Evolutionary conservation across 257 asterid species (phyloP), one percentile per base, ranked within the genome.

Genomic region (Forsythia viridissima): DNA sequence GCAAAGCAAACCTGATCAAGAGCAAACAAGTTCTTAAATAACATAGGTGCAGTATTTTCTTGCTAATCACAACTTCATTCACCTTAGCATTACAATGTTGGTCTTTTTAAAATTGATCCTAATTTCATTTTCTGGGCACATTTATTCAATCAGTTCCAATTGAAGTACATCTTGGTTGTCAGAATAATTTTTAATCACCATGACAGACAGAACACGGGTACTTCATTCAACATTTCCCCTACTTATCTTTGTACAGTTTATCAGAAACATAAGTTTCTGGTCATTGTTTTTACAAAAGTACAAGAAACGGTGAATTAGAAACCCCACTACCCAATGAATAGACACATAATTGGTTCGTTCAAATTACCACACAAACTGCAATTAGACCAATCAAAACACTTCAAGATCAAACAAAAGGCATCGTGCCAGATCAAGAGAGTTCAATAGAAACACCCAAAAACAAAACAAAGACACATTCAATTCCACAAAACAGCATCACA

Each of bases 311-410:
- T 30, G 34, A 30, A 30, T 30, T 30, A 30, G 34, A 30, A 67
- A 79, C 5, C 42, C 10, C 39, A 61, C 71, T 40, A 40, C 70
- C 75, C 44, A 66, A 61, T 10, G 38, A 39, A 77, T 37, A 76
- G 71, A 82, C 16, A 70, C 61, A n/a, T 57, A 16, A 16, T 18
- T 57, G 66, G 30, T 4, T 24, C 39, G 6, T 66, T 20, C 48
- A 55, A 55, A 46, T 9, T 38, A 46, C 71, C 3, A 70, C 18
- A 21, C 73, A 39, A 40, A 57, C 46, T 52, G 21, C 72, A 69
- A 63, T 36, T 66, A 44, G 70, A 76, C 48, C 78, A 59, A 68
- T 71, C 71, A 24, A 73, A 77, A 34, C 7, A 72, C n/a, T 34
- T 44, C 38, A 76, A 63, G 70, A 24, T 63, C 40, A 24, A 36